Percentiles rank a stretch among this genome's conserved stretches.
Conservation (phyloP, 176 grass and related monocot species). For the Musa itinerans region DNA sequence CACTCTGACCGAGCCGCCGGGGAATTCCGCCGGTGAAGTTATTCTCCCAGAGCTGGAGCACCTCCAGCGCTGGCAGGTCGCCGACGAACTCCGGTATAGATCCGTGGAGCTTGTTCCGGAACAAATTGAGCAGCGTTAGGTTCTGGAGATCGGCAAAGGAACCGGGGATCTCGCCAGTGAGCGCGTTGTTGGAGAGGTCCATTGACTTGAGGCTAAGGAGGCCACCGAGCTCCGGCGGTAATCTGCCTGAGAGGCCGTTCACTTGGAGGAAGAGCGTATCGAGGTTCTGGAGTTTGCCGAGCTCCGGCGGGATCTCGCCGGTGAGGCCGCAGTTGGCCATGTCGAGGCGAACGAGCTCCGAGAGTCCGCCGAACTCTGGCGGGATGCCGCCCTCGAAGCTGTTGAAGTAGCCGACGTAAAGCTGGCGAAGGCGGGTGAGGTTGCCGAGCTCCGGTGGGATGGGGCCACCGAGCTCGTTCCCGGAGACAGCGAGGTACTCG, state of each 20-base stretch:
- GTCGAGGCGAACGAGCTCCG: constrained; percentile 38
- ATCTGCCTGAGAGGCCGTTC: constrained; percentile 47
- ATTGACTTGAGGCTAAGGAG: constrained; percentile 39
- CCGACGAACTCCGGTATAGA: constrained; percentile 24
- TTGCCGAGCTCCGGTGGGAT: constrained; percentile 55
- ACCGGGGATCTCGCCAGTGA: constrained; percentile 59
- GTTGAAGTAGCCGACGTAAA: constrained; percentile 72
- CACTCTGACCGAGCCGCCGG: background rate
- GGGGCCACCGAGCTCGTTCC: constrained; percentile 51
- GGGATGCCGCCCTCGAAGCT: constrained; percentile 42
- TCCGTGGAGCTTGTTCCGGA: constrained; percentile 18
- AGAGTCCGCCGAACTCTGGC: constrained; percentile 49
- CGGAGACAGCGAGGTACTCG: constrained; percentile 53
- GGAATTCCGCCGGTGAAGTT: background rate
- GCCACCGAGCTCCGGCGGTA: constrained; percentile 44
- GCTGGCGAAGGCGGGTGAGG: constrained; percentile 42
- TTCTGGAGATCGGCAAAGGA: constrained; percentile 67
- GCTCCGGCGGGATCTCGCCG: constrained; percentile 47
- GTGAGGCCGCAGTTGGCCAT: constrained; percentile 48
- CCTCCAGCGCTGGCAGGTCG: constrained; percentile 14
- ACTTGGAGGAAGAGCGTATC: constrained; percentile 42
- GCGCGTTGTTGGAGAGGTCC: constrained; percentile 50
- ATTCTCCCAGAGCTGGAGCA: constrained; percentile 13
- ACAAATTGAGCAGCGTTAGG: constrained; percentile 34
- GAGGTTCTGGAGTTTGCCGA: constrained; percentile 55